Conservation (phyloP, 2,329 filamentous ascomycete species). For the Colletotrichum limetticola region DNA sequence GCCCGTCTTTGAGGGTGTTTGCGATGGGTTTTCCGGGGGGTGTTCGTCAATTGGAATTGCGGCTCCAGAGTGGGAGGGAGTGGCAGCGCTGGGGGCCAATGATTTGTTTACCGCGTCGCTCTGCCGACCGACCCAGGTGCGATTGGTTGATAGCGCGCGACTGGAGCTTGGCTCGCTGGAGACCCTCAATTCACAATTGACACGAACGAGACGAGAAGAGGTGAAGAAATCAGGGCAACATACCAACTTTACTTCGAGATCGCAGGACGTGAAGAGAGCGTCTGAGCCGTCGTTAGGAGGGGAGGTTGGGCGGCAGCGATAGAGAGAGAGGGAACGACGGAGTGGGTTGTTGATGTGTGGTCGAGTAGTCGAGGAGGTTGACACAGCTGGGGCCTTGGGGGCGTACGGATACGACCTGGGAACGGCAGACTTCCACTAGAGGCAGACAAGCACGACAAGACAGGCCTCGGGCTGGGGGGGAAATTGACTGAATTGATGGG, state of each 20-base stretch:
- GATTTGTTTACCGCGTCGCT: slow-evolving; percentile 45
- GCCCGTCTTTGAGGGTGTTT: slow-evolving; percentile 34
- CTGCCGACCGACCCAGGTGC: slow-evolving; percentile 34
- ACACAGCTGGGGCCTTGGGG: slow-evolving; percentile 26
- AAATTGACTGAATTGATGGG: slow-evolving; percentile 34
- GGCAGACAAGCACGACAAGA: slow-evolving; percentile 16
- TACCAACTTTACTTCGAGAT: slow-evolving; percentile 20
- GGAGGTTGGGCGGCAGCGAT: slow-evolving; percentile 33
- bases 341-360: slow-evolving; percentile 31
- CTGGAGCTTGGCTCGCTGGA: slow-evolving; percentile 20
- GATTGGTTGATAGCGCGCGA: slow-evolving; percentile 26
- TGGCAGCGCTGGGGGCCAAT: slow-evolving; percentile 33
- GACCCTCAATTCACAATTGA: slow-evolving; percentile 24
- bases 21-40: slow-evolving; percentile 35
- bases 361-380: slow-evolving; percentile 26
- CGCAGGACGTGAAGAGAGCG: slow-evolving; percentile 7
- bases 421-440: not conserved
- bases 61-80: slow-evolving; percentile 21
- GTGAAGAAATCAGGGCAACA: slow-evolving; percentile 2
- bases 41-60: slow-evolving; percentile 35
- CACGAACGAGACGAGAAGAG: not conserved
- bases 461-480: slow-evolving; percentile 23
- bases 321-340: slow-evolving; percentile 1
- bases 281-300: slow-evolving; percentile 21
- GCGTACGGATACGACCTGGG: slow-evolving; percentile 13